Evolutionary conservation across 352 stramenopile genomes (phyloP).

Genomic region (Phytophthora multivora): DNA sequence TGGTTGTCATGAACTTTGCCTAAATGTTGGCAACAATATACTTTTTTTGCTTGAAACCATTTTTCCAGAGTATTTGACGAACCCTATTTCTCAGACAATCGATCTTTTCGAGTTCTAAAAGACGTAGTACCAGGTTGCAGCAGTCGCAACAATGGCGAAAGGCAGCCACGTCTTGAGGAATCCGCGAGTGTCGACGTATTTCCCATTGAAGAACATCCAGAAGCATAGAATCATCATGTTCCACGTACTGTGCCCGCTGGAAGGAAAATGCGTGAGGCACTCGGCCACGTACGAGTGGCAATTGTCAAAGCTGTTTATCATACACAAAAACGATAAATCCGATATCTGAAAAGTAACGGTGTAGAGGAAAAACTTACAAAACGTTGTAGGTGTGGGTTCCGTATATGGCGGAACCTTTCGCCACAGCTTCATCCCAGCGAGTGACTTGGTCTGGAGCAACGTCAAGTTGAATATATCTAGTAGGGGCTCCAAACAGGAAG

Average conservation of each 20-base stretch:
- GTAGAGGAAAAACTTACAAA: constrained; percentile 43
- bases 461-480: constrained; percentile 81
- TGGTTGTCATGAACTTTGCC: constrained; percentile 7
- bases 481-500: constrained; percentile 87
- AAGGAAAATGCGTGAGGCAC: constrained; percentile 59
- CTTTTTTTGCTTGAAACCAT: not conserved
- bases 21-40: constrained; percentile 20
- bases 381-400: constrained; percentile 93
- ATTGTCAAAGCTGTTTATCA: constrained; percentile 90
- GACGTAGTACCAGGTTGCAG: constrained; percentile 13
- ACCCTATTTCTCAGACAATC: not conserved
- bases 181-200: constrained; percentile 45
- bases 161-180: constrained; percentile 37
- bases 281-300: constrained; percentile 95
- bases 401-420: constrained; percentile 89
- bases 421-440: constrained; percentile 90
- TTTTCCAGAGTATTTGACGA: constrained; percentile 1
- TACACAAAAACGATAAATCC: not conserved
- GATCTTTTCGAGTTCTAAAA: not conserved
- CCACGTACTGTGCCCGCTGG: constrained; percentile 49
- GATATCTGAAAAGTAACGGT: not conserved
- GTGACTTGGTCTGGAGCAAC: constrained; percentile 48
- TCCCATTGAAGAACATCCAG: constrained; percentile 65
- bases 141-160: constrained; percentile 16
- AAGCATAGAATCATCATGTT: constrained; percentile 81